phyloP scores from a whole-genome alignment of 2,329 filamentous ascomycete genomes.

The Clonostachys sp. region DNA sequence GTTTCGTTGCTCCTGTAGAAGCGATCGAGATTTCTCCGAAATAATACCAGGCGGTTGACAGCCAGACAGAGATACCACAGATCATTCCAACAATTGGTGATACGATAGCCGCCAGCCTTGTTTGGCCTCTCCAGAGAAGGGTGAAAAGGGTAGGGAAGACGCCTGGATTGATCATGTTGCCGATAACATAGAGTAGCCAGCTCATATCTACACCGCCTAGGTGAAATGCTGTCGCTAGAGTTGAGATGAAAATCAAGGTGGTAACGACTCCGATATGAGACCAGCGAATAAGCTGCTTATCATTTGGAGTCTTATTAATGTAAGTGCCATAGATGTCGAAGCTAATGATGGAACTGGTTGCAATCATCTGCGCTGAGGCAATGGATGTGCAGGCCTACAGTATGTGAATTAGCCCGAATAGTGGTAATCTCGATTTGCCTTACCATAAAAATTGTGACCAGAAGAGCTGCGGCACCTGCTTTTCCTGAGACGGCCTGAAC shows the following conservation, averaged over 20 bases:
- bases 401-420: too few relatives aligned
- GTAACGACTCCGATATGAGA: neutral
- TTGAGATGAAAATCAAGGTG: neutral
- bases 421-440: neutral
- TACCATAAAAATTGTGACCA: slow-evolving; percentile 2
- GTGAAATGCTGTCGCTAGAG: slow-evolving; percentile 16
- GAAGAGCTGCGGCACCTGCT: neutral
- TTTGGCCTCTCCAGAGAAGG: slow-evolving; percentile 72
- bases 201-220: slow-evolving; percentile 74
- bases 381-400: neutral
- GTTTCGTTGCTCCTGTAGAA: slow-evolving; percentile 76
- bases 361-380: slow-evolving; percentile 69
- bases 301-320: neutral
- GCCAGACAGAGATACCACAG: slow-evolving; percentile 64
- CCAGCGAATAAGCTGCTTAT: neutral
- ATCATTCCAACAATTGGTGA: slow-evolving; percentile 59
- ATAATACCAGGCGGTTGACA: slow-evolving; percentile 64
- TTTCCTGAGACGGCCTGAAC: slow-evolving; percentile 1
- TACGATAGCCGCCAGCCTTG: slow-evolving; percentile 61
- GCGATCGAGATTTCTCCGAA: slow-evolving; percentile 65
- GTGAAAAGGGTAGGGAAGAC: slow-evolving; percentile 75
- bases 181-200: slow-evolving; percentile 63
- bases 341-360: slow-evolving; percentile 78
- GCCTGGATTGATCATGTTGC: slow-evolving; percentile 69
- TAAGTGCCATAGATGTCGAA: slow-evolving; percentile 64